Evolutionary conservation across 2,329 filamentous ascomycete species (phyloP).

Genomic region (Claviceps humidiphila): DNA sequence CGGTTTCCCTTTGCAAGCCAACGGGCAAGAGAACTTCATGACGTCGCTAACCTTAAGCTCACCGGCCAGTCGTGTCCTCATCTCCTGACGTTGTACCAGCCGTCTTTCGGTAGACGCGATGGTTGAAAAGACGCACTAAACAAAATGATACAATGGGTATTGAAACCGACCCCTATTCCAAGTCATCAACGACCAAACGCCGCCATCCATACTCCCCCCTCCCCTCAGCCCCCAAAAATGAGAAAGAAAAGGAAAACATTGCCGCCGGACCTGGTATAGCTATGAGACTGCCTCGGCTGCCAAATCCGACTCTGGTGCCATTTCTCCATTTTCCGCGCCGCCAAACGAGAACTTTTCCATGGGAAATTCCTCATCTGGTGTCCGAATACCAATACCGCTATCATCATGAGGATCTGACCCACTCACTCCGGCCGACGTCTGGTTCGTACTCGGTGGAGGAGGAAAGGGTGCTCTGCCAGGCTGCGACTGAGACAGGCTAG

Average conservation of each 20-base stretch:
- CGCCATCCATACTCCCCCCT: conserved; percentile 3
- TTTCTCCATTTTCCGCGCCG: conserved; percentile 20
- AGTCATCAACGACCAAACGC: conserved; percentile 6
- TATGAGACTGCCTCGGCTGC: conserved; percentile 7
- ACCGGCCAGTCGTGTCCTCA: conserved; percentile 16
- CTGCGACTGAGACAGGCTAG: conserved; percentile 33
- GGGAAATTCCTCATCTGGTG: conserved; percentile 50
- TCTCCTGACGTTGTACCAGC: conserved; percentile 17
- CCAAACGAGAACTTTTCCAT: conserved; percentile 45
- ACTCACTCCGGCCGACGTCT: conserved; percentile 23
- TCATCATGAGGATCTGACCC: conserved; percentile 48
- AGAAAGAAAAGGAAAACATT: background rate
- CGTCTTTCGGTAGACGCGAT: conserved; percentile 12
- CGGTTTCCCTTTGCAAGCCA: background rate
- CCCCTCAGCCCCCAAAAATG: background rate
- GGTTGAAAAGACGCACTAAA: background rate
- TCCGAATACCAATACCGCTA: conserved; percentile 60
- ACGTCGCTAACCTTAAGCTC: background rate
- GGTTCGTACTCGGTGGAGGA: conserved; percentile 27
- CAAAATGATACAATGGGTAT: conserved; percentile 6
- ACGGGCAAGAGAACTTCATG: background rate
- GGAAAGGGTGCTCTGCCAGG: conserved; percentile 37
- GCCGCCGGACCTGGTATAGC: background rate
- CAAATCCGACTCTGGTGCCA: conserved; percentile 20
- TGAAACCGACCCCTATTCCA: conserved; percentile 4